Base-by-base conservation (phyloP, 345 rosid genomes). In the Reutealis trisperma region DNA sequence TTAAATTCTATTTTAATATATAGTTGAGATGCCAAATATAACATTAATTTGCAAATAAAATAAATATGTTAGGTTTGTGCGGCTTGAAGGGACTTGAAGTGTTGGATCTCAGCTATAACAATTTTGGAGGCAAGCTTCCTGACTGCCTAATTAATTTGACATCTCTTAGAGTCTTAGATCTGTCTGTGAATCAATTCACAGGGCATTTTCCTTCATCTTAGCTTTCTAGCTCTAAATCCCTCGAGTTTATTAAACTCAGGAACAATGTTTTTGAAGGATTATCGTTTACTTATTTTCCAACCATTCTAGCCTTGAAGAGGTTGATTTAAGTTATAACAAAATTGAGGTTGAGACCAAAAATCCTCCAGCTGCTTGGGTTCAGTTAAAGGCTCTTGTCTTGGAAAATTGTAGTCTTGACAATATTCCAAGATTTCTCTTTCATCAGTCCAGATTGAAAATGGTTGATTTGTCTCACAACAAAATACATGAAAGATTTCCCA, bases 61-160 rank as follows among this genome's bases (percentile, higher is more conserved):
- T 34, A 34, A 34, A 34, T 34, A 34, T 27, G 5, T 2, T 34
- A 74, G 77, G 77, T 30, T 25, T 74, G 11, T 74, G 70, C 55
- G 51, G 21, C 6, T 22, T 74, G 47, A 37, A 45, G 32, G 32
- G 65, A 10, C 69, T 74, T 63, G 25, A 63, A 52, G 19, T 25
- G 6, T n/a, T 74, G 15, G 77, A 74, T 49, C 19, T 74, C 14
- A 47, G 62, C 45, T 6, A 63, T 14, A 74, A 63, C 30, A 18
- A 51, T 18, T 52, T 74, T 54, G 19, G 21, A 45, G 77, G 70
- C 19, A 58, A 18, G 3, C 49, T 74, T 0, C 77, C 69, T 18
- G 8, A 5, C 3, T 74, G 77, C 41, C 45, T 74, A 34, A 6
- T 10, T 0, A 74, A 74, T 25, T 27, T 74, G 59, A 49, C 70